A percentile compares a stretch with the other conserved stretches of the same genome.
These are phyloP conservation scores for Kregervanrija pseudodelftensis DNA, from an alignment of 805 yeast species.

Conservation along the genomic window DNA sequence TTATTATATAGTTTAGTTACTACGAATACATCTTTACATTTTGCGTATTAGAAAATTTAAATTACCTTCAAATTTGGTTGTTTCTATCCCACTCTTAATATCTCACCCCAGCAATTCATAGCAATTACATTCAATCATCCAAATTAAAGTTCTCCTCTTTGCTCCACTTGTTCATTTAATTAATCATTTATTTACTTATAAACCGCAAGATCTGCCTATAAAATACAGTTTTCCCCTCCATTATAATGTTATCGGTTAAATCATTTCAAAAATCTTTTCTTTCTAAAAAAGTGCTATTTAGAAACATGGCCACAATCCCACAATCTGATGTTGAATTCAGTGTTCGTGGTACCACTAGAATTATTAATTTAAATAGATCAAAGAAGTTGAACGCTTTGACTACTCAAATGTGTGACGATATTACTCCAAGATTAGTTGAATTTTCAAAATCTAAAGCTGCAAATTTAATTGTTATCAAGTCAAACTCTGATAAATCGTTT, in stretches of 20 bases:
- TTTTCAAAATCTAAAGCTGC: constrained; percentile 63
- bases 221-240: no score
- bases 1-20: no score
- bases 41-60: not conserved
- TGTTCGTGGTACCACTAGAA: constrained; percentile 57
- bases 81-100: not conserved
- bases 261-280: no score
- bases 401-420: constrained; percentile 63
- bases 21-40: no score
- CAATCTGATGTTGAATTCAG: constrained; percentile 45
- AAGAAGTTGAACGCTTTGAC: constrained; percentile 79
- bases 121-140: no score
- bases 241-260: no score
- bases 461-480: constrained; percentile 60
- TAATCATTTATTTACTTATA: not conserved
- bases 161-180: not conserved
- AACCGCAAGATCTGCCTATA: no score
- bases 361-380: constrained; percentile 73
- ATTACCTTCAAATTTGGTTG: not conserved
- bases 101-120: not conserved
- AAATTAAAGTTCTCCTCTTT: not conserved
- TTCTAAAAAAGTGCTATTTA: not conserved
- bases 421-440: constrained; percentile 68
- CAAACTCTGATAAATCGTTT: constrained; percentile 61
- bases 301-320: constrained; percentile 16